Evolutionary conservation across 2,329 filamentous ascomycete species (phyloP).

Genomic region (Diaporthe nobilis): DNA sequence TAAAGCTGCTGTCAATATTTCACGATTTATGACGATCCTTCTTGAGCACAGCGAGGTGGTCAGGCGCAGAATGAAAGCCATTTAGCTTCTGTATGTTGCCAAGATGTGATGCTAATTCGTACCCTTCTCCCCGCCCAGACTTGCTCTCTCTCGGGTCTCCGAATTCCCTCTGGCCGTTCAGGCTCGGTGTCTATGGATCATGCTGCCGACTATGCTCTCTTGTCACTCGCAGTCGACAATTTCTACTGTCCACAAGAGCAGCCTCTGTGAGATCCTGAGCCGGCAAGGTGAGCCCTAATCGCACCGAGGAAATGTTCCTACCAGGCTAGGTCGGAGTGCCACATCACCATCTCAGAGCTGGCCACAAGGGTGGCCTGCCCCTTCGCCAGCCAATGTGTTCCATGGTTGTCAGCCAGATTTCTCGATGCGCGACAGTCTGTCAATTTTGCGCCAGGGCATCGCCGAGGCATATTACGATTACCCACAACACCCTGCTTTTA

Average conservation of each 20-base stretch:
- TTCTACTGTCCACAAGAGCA: too few species aligned
- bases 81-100: background rate
- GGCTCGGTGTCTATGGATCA: too few species aligned
- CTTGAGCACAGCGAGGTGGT: background rate
- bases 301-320: background rate
- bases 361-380: background rate
- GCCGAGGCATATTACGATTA: background rate
- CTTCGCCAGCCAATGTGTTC: too few species aligned
- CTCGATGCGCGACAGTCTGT: too few species aligned
- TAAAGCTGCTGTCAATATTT: background rate
- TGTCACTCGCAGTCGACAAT: background rate
- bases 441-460: too few species aligned
- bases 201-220: background rate
- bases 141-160: too few species aligned
- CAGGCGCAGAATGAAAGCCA: background rate
- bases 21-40: slow-evolving; percentile 14
- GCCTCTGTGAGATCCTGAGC: background rate
- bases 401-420: background rate
- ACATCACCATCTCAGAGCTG: too few species aligned
- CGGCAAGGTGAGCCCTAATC: too few species aligned
- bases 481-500: background rate
- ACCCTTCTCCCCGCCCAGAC: too few species aligned
- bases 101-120: background rate
- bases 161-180: background rate
- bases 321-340: too few species aligned